Evolutionary conservation across 2,329 filamentous ascomycete genomes (phyloP).

Genomic region (Chaetomiaceae sp.): DNA sequence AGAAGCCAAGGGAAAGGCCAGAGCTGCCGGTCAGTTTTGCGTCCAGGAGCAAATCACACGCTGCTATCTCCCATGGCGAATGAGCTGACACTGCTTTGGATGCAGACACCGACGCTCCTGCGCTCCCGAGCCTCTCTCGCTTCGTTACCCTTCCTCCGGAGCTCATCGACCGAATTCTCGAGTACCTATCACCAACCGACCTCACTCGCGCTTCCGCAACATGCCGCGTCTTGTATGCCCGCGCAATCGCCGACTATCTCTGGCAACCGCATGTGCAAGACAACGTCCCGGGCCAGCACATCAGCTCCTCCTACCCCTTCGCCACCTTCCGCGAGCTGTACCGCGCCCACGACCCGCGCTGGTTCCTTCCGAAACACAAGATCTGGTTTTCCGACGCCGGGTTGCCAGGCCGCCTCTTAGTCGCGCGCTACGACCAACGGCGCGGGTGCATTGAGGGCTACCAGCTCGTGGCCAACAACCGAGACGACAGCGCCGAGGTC

Average conservation of each 20-base stretch:
- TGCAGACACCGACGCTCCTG: background rate
- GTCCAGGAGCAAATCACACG: too few species aligned
- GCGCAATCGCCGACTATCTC: constrained; percentile 59
- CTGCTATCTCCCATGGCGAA: background rate
- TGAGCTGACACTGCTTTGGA: background rate
- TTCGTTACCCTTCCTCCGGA: constrained; percentile 64
- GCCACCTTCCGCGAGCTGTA: constrained; percentile 66
- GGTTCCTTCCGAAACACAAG: constrained; percentile 76
- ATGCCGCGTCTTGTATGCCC: constrained; percentile 53
- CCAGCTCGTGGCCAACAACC: constrained; percentile 61
- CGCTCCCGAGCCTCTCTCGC: constrained; percentile 13
- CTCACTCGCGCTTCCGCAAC: constrained; percentile 55
- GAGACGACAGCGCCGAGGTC: constrained; percentile 46
- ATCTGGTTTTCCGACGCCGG: constrained; percentile 79
- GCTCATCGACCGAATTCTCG: constrained; percentile 65
- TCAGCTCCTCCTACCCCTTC: constrained; percentile 53
- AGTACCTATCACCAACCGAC: constrained; percentile 57
- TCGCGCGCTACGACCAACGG: constrained; percentile 69
- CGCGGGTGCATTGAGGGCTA: constrained; percentile 76
- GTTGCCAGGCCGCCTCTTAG: constrained; percentile 66
- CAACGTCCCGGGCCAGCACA: constrained; percentile 52
- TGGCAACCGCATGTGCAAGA: constrained; percentile 67
- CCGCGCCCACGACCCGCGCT: constrained; percentile 66
- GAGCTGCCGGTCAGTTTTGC: too few species aligned
- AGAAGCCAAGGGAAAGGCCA: too few species aligned